phyloP scores from a whole-genome alignment of 2,329 filamentous ascomycete species.

The Cladophialophora immunda region DNA sequence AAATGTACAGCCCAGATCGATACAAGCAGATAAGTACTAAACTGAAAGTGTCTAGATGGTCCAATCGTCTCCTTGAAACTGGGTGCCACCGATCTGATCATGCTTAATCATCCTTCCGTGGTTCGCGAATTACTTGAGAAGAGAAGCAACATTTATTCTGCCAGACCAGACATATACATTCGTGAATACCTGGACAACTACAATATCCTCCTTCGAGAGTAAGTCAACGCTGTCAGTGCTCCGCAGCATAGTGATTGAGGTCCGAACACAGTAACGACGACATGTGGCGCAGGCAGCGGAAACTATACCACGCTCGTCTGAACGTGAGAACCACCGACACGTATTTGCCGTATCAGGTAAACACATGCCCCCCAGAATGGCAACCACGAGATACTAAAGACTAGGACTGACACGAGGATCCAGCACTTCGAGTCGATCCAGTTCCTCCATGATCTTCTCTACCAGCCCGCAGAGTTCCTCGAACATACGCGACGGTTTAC shows the following conservation, averaged over 20 bases:
- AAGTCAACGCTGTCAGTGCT: too few species aligned
- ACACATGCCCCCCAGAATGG: not conserved
- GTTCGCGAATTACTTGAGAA: slow-evolving; percentile 14
- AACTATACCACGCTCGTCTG: slow-evolving; percentile 2
- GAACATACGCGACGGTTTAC: not conserved
- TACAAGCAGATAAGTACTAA: not conserved
- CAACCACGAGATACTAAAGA: not conserved
- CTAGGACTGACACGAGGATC: not conserved
- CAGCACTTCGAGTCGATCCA: not conserved
- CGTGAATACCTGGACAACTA: slow-evolving; percentile 3
- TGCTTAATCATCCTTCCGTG: not conserved
- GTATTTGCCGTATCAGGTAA: slow-evolving; percentile 3
- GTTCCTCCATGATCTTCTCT: not conserved
- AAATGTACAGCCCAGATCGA: not conserved
- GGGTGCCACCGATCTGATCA: slow-evolving; percentile 2
- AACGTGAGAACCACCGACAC: not conserved
- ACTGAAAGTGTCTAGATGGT: slow-evolving; percentile 3
- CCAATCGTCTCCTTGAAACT: slow-evolving; percentile 8
- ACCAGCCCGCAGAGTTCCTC: not conserved
- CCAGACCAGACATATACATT: not conserved
- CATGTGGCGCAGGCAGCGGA: not conserved
- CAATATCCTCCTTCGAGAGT: not conserved
- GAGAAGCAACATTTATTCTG: slow-evolving; percentile 8
- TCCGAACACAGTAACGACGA: not conserved
- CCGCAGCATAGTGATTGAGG: not conserved